Base-by-base conservation (phyloP, 1,284 basidiomycete genomes). In the Ceratobasidium sp. region DNA sequence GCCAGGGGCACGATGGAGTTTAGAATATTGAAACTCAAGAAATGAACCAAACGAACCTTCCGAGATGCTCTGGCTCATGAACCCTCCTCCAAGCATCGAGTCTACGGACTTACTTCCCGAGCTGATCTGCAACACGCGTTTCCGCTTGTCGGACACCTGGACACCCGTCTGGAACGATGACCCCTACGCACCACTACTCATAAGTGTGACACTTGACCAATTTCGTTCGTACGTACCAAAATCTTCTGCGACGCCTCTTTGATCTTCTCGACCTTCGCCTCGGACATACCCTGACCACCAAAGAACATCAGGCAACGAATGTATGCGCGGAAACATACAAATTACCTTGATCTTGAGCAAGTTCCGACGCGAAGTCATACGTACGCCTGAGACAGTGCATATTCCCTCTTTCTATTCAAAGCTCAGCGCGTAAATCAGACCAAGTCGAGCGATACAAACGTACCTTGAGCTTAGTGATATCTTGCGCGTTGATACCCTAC, bases 211-310 rank as follows among this genome's bases (percentile, higher is more conserved):
- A 44, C n/a, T 18, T n/a, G 14, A 9, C 26, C 11, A 8, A 6
- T 8, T 7, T 30, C 58, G 57, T 21, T 43, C 23, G 52, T 57
- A 78, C 80, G 72, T 75, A 94, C 94, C 62, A 93, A 83, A 71
- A 95, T 90, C 80, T 95, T 96, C 75, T 90, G 87, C 2, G 92
- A 92, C 14, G 92, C 92, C 84, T 96, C 95, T 85, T 97, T 97
- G 78, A 98, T 93, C 80, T 98, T 98, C 79, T 98, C 95, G 0
- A 98, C 94, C 80, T 98, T 98, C 1, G 95, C 93, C 77, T 94
- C 92, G 2, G 92, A 94, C 87, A 93, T 90, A 35, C 91, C 91
- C 90, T 92, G 73, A n/a, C 73, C 74, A 54, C 52, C n/a, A 49
- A 35, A 46, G 28, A 35, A 50, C 7, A 59, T 71, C 9, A 71